Percentiles rank a stretch among this genome's conserved stretches.
Evolutionary conservation across 148 eudicot genomes (phyloP).

Genomic region (Amaranthus hypochondriacus): DNA sequence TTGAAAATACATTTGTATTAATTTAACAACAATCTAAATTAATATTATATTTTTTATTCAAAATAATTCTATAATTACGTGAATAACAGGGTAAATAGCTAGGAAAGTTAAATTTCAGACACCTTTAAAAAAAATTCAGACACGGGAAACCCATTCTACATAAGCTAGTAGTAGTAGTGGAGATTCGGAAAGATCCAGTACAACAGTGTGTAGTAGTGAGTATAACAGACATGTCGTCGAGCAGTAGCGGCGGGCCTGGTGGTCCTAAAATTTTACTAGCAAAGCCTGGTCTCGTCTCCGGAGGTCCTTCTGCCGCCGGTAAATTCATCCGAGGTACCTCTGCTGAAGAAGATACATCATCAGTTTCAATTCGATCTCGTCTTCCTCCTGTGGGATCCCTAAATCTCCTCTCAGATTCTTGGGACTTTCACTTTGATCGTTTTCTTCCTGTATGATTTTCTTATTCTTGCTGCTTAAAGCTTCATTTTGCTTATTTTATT

Average conservation of each 20-base stretch:
- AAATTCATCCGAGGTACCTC: constrained; percentile 46
- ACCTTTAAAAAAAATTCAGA: too few species aligned
- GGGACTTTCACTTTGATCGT: constrained; percentile 72
- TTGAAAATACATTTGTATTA: too few species aligned
- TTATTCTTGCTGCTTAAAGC: background rate
- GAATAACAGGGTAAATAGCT: too few species aligned
- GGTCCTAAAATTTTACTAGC: constrained; percentile 66
- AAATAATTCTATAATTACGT: too few species aligned
- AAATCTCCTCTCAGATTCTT: constrained; percentile 76
- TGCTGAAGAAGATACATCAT: constrained; percentile 41
- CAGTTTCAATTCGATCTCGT: constrained; percentile 61
- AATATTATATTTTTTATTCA: too few species aligned
- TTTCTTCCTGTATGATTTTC: constrained; percentile 27
- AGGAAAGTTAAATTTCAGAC: too few species aligned
- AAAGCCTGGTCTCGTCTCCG: constrained; percentile 54
- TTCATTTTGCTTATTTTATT: background rate
- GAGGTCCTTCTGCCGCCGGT: constrained; percentile 27
- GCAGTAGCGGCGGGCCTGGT: constrained; percentile 23
- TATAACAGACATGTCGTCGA: constrained; percentile 31
- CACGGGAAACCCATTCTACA: too few species aligned
- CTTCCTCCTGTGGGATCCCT: constrained; percentile 72
- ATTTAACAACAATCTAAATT: too few species aligned
- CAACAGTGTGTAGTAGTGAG: too few species aligned
- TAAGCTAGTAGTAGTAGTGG: too few species aligned
- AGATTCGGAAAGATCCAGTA: background rate